Percentiles rank a stretch among this genome's conserved stretches.
These are phyloP conservation scores for Nyctanthes arbortristis DNA, from an alignment of 257 asterid genomes.

Conservation along the genomic window DNA sequence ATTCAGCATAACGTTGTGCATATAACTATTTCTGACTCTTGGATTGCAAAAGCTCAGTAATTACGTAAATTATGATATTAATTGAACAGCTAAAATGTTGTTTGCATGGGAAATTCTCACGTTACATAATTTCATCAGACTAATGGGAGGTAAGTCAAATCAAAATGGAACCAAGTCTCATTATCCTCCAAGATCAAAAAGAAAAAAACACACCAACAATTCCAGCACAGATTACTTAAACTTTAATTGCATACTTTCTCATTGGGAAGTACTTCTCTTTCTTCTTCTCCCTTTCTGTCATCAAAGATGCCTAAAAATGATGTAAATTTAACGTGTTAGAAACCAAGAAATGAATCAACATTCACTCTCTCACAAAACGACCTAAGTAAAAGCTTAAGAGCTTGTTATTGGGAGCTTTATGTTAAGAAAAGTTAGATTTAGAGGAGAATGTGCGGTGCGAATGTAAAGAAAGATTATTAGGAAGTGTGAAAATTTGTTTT, in stretches of 20 bases:
- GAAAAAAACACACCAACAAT: neutral
- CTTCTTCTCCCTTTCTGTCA: constrained; percentile 70
- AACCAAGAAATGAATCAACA: no score
- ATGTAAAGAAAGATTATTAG: no score
- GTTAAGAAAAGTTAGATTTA: no score
- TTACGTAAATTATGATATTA: neutral
- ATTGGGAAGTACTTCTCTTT: constrained; percentile 70
- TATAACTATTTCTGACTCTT: no score
- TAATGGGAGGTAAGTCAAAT: constrained; percentile 7
- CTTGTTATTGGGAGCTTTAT: no score
- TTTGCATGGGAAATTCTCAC: constrained; percentile 3
- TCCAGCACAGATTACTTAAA: constrained; percentile 25
- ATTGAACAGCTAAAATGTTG: no score
- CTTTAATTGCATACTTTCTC: constrained; percentile 79
- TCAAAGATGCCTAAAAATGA: constrained; percentile 57
- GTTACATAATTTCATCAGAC: neutral
- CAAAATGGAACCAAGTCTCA: constrained; percentile 5
- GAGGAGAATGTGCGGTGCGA: no score
- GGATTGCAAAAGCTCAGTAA: neutral
- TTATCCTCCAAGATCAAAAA: constrained; percentile 3
- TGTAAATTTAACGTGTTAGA: neutral
- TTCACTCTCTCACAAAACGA: no score
- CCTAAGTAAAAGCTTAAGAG: no score
- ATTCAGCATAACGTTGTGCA: no score
- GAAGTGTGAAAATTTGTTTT: no score